A percentile compares a stretch with the other conserved stretches of the same genome.
Conservation (phyloP, 495 filamentous ascomycete genomes). For the Penicillium nucicola region DNA sequence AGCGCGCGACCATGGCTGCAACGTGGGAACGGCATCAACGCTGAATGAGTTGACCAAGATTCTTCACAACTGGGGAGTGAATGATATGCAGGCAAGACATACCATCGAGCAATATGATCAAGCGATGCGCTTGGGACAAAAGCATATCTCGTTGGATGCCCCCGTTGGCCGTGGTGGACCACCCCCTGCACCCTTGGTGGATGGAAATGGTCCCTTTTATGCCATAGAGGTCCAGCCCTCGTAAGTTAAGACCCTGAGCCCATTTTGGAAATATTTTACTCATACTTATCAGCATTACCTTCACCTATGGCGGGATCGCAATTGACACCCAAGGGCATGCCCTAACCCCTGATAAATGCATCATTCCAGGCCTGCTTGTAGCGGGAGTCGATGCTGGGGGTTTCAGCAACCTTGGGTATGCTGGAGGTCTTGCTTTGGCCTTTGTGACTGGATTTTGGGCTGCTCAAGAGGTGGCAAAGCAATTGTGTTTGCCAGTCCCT, state of each 20-base stretch:
- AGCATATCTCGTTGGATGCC: constrained; percentile 7
- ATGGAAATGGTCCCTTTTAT: constrained; percentile 24
- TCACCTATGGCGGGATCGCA: constrained; percentile 23
- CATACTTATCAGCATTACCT: constrained; percentile 18
- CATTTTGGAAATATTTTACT: no score
- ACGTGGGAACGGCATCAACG: constrained; percentile 18
- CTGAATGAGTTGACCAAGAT: constrained; percentile 10
- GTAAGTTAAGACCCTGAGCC: constrained; percentile 4
- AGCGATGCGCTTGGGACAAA: constrained; percentile 9
- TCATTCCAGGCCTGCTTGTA: constrained; percentile 19
- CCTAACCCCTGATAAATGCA: constrained; percentile 14
- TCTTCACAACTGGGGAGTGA: constrained; percentile 17
- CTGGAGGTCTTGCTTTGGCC: constrained; percentile 23
- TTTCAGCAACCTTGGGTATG: constrained; percentile 23
- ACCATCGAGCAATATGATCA: constrained; percentile 19
- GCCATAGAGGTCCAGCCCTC: constrained; percentile 30
- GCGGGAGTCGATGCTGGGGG: constrained; percentile 26
- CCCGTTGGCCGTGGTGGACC: constrained; percentile 8
- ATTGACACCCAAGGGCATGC: constrained; percentile 22
- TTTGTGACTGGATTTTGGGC: constrained; percentile 27
- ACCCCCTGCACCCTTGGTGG: constrained; percentile 16
- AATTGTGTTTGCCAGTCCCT: constrained; percentile 17
- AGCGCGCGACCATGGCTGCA: constrained; percentile 21
- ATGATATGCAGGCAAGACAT: constrained; percentile 2
- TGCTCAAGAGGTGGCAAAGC: constrained; percentile 10